Evolutionary conservation across 108 stramenopile genomes (phyloP).

Genomic region (Nitzschia sp.): DNA sequence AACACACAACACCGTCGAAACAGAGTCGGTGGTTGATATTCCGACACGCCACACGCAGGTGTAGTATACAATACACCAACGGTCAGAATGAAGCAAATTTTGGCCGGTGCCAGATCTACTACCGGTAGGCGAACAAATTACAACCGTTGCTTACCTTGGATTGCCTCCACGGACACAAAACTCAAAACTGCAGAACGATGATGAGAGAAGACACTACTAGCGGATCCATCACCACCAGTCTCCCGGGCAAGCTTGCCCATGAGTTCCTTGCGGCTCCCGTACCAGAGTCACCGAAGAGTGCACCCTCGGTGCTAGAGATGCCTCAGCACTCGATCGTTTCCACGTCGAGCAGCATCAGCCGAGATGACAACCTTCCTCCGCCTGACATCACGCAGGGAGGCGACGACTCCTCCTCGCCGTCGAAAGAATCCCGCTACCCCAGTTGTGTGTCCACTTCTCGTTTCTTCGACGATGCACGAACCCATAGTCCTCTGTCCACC

Average conservation of each 20-base stretch:
- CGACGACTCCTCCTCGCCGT: background rate
- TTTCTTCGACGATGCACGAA: background rate
- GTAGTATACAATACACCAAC: too few species aligned
- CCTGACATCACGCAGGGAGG: background rate
- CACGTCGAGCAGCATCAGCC: background rate
- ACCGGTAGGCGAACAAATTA: too few species aligned
- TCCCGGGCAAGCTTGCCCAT: background rate
- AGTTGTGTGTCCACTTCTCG: background rate
- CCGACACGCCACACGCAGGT: too few species aligned
- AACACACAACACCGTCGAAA: too few species aligned
- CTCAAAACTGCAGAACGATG: too few species aligned
- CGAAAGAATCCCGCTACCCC: background rate
- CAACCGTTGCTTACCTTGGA: too few species aligned
- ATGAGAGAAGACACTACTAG: background rate
- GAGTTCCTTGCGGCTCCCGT: background rate
- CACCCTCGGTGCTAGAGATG: background rate
- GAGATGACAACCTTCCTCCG: background rate
- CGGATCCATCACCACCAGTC: background rate
- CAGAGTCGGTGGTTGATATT: too few species aligned
- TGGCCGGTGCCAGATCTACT: too few species aligned
- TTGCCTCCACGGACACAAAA: too few species aligned
- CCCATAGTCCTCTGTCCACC: background rate
- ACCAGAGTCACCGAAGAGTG: background rate
- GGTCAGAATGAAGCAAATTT: too few species aligned
- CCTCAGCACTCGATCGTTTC: background rate